Conservation (phyloP, 495 filamentous ascomycete genomes). For the Alectoria sarmentosa region DNA sequence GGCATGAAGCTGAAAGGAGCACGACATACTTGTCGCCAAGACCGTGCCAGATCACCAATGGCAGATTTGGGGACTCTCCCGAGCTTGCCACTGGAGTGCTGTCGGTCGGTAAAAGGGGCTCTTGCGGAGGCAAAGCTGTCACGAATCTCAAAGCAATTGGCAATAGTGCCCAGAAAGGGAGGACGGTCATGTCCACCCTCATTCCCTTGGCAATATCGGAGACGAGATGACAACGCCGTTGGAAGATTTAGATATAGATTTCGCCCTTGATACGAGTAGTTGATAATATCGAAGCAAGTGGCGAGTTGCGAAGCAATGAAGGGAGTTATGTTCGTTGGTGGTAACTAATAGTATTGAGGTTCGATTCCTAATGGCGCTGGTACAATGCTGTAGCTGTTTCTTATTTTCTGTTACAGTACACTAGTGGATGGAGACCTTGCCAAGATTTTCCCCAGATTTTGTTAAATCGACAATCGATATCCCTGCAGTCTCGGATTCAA, state of each 20-base stretch:
- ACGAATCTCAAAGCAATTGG: background rate
- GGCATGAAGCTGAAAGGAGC: background rate
- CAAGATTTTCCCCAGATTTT: background rate
- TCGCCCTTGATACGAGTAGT: too few relatives aligned
- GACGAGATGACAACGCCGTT: background rate
- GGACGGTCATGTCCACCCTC: background rate
- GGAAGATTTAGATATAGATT: background rate
- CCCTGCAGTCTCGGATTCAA: too few relatives aligned
- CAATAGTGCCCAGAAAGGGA: background rate
- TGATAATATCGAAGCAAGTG: too few relatives aligned
- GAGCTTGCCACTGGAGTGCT: background rate
- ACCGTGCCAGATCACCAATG: constrained; percentile 92
- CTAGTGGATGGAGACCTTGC: background rate
- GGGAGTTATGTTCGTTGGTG: too few relatives aligned
- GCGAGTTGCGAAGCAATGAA: too few relatives aligned
- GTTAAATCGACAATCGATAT: background rate
- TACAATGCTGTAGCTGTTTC: too few relatives aligned
- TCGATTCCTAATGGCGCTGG: too few relatives aligned
- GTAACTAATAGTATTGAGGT: too few relatives aligned
- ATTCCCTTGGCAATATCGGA: background rate
- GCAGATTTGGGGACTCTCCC: constrained; percentile 30
- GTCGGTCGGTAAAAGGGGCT: constrained; percentile 7
- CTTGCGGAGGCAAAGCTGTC: constrained; percentile 16
- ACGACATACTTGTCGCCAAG: constrained; percentile 45
- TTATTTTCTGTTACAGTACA: too few relatives aligned